A percentile compares a stretch with the other conserved stretches of the same genome.
These are phyloP conservation scores for Podospora australis DNA, from an alignment of 495 filamentous ascomycete species.

Conservation along the genomic window DNA sequence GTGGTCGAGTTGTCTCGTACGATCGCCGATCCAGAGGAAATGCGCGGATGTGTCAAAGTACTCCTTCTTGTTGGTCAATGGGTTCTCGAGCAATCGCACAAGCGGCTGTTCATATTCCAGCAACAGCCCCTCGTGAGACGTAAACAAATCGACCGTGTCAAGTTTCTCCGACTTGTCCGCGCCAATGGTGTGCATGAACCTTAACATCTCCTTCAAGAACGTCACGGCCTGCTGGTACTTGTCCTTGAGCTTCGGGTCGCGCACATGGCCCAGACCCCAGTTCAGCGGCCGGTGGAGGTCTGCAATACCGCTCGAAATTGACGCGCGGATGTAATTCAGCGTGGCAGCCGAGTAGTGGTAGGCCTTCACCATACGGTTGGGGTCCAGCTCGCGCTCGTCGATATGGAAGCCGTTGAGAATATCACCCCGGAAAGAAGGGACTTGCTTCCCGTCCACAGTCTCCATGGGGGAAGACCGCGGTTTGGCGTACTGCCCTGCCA, in stretches of 20 bases:
- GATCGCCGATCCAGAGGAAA: constrained; percentile 97
- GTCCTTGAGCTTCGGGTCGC: constrained; percentile 69
- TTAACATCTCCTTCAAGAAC: constrained; percentile 82
- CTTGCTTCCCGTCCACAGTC: constrained; percentile 66
- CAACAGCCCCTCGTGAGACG: constrained; percentile 88
- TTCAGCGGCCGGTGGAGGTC: constrained; percentile 90
- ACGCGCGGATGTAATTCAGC: constrained; percentile 81
- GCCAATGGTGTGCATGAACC: constrained; percentile 93
- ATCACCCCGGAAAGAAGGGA: constrained; percentile 88
- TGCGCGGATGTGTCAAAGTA: constrained; percentile 92
- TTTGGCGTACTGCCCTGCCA: constrained; percentile 97
- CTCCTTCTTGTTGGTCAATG: constrained; percentile 38
- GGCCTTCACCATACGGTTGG: constrained; percentile 74
- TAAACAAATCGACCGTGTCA: constrained; percentile 91
- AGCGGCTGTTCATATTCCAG: constrained; percentile 90
- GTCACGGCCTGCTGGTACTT: constrained; percentile 78
- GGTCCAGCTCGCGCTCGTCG: constrained; percentile 70
- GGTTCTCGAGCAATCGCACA: constrained; percentile 67
- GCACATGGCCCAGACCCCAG: constrained; percentile 93
- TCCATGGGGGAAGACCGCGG: constrained; percentile 87
- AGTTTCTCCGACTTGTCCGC: constrained; percentile 79
- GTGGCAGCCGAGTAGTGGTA: constrained; percentile 95
- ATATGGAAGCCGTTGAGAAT: constrained; percentile 84
- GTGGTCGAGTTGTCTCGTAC: constrained; percentile 83
- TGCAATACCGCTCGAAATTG: constrained; percentile 80